Percentiles rank a stretch among this genome's conserved stretches.
Evolutionary conservation across 176 grass and related monocot species (phyloP).

Genomic region (Cenchrus americanus): DNA sequence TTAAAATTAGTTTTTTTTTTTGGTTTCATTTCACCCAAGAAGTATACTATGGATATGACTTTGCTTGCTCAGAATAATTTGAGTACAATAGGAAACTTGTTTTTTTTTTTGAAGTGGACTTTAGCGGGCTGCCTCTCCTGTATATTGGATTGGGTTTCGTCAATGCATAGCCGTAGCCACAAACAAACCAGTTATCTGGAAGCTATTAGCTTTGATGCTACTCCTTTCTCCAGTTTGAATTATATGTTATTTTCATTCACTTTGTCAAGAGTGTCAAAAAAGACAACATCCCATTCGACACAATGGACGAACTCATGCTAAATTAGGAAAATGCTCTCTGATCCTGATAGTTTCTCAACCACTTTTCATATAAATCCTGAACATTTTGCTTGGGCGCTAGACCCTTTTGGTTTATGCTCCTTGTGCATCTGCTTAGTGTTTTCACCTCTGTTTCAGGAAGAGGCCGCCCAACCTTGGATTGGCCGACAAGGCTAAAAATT

Average conservation of each 20-base stretch:
- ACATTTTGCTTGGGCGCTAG: conserved; percentile 28
- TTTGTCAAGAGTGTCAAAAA: conserved; percentile 2
- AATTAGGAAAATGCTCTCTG: conserved; percentile 9
- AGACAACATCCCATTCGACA: neutral
- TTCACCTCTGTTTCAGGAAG: conserved; percentile 40
- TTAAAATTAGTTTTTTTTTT: neutral
- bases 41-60: neutral
- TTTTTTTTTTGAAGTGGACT: neutral
- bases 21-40: neutral
- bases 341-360: conserved; percentile 1
- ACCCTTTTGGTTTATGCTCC: conserved; percentile 21
- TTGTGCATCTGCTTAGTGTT: conserved; percentile 36
- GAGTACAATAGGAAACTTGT: neutral
- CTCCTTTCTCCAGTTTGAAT: conserved; percentile 12
- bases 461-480: conserved; percentile 63
- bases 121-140: neutral
- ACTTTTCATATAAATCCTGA: conserved; percentile 1
- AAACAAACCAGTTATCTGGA: conserved; percentile 6
- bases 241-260: neutral
- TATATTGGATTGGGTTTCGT: neutral
- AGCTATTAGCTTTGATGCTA: neutral
- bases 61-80: neutral
- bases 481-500: conserved; percentile 69
- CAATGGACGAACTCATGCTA: neutral
- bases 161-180: conserved; percentile 8